Evolutionary conservation across 2,329 filamentous ascomycete genomes (phyloP), one percentile per base, ranked within the genome.

Genomic region (Xylaria arbuscula): DNA sequence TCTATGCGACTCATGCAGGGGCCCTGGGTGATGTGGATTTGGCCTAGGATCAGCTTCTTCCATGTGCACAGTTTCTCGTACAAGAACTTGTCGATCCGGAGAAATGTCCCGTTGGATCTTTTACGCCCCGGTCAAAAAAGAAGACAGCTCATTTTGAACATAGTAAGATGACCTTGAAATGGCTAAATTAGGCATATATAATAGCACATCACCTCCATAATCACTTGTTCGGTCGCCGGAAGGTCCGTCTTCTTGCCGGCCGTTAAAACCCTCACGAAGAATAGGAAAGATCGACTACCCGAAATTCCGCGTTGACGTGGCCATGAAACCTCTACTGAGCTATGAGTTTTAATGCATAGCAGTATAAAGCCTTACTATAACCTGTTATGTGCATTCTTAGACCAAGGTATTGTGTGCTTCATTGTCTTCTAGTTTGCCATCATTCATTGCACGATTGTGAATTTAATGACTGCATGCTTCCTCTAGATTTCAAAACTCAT

Each of bases 51-150:
- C 7, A 19, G 34, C 38, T 28, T 54, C 15, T 10, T 19, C 40
- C 36, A 45, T 28, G 11, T 19, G 22, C 13, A 36, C 22, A 51
- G 38, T 1, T 22, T 58, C 62, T 68, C 38, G 61, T 68, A 40
- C 38, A 58, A 59, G 34, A 56, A 36, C 48, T 13, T 68, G 68
- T 58, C 62, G 65, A 70, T 70, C 65, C 62, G 65, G 68, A 42
- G 42, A 10, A 38, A 22, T 10, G 17, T 65, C 24, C 65, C 65
- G 65, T 32, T 17, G 4, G 19, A 28, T 38, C 40, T 54, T 15
- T 3, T 17, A 17, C 15, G 7, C 36, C n/a, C 34, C 10, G 11
- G 55, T 13, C 34, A 28, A 15, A 38, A 51, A 34, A 13, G 9
- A 19, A 2, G 42, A 17, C 19, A 24, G 51, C 22, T 55, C 22